These are phyloP conservation scores for Aspergillus tanneri DNA, from an alignment of 2,329 filamentous ascomycete species.

Conservation along the genomic window DNA sequence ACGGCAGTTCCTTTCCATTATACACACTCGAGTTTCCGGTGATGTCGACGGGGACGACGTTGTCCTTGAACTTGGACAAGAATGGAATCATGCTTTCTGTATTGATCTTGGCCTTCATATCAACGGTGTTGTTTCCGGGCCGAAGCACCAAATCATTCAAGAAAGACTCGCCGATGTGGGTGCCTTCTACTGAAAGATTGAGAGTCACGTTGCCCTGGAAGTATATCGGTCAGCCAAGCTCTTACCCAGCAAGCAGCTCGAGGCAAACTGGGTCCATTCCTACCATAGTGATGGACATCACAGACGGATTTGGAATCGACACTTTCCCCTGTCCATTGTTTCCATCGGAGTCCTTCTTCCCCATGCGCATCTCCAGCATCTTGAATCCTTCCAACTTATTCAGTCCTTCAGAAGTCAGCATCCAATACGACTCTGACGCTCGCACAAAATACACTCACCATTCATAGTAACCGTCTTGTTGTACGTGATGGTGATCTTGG, in stretches of 20 bases:
- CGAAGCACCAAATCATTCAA: constrained; percentile 53
- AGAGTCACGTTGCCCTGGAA: constrained; percentile 56
- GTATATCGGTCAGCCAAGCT: constrained; percentile 8
- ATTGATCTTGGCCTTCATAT: constrained; percentile 52
- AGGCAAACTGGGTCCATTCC: background rate
- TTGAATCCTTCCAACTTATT: constrained; percentile 56
- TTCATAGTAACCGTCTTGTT: constrained; percentile 59
- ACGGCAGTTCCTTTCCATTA: constrained; percentile 52
- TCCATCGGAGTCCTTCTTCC: constrained; percentile 43
- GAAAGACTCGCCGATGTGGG: constrained; percentile 50
- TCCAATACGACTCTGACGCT: background rate
- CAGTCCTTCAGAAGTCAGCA: constrained; percentile 46
- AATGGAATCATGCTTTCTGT: constrained; percentile 37
- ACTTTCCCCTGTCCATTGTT: constrained; percentile 57
- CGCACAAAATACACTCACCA: constrained; percentile 41
- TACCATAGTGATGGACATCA: constrained; percentile 56
- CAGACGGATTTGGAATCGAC: constrained; percentile 60
- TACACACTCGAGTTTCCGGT: constrained; percentile 50
- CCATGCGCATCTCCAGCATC: constrained; percentile 50
- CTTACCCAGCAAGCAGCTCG: background rate
- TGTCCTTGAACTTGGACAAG: constrained; percentile 43
- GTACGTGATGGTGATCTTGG: constrained; percentile 53
- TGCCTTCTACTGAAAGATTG: constrained; percentile 50
- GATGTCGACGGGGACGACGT: constrained; percentile 53
- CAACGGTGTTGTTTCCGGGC: constrained; percentile 55